These are phyloP conservation scores for Fusarium brachygibbosum DNA, from an alignment of 2,329 filamentous ascomycete genomes.

Conservation along the genomic window DNA sequence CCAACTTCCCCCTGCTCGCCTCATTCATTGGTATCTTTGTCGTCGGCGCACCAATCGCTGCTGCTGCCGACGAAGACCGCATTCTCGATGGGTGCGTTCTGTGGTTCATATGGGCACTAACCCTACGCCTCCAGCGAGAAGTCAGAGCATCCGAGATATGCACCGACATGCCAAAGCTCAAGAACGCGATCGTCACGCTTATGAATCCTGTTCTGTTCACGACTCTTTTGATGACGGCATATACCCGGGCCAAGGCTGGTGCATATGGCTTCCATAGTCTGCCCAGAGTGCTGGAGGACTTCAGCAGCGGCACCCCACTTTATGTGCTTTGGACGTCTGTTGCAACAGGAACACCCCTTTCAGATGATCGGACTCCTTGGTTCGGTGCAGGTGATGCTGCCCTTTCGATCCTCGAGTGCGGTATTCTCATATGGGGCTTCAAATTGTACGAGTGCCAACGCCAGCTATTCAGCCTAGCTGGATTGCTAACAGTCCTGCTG, in stretches of 20 bases:
- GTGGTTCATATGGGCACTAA: conserved; percentile 64
- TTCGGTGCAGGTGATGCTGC: conserved; percentile 65
- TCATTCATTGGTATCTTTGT: conserved; percentile 52
- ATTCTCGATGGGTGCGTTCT: conserved; percentile 62
- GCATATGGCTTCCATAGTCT: conserved; percentile 50
- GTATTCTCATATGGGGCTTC: conserved; percentile 66
- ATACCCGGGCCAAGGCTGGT: conserved; percentile 57
- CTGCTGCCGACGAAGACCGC: conserved; percentile 51
- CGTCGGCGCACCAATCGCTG: conserved; percentile 60
- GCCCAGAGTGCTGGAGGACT: conserved; percentile 46
- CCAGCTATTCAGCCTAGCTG: conserved; percentile 61
- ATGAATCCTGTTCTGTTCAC: conserved; percentile 65
- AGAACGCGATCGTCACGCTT: conserved; percentile 55
- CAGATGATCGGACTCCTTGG: conserved; percentile 44
- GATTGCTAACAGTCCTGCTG: conserved; percentile 56
- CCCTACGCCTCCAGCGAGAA: conserved; percentile 55
- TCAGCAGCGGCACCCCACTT: conserved; percentile 54
- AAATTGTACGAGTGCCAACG: conserved; percentile 65
- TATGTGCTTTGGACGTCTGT: conserved; percentile 54
- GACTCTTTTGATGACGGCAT: conserved; percentile 60
- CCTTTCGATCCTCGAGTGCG: conserved; percentile 63
- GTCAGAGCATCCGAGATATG: conserved; percentile 49
- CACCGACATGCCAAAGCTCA: conserved; percentile 30
- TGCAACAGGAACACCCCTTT: conserved; percentile 18
- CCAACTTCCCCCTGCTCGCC: conserved; percentile 49